A percentile compares a stretch with the other conserved stretches of the same genome.
These are phyloP conservation scores for Pseudogymnoascus sp. DNA, from an alignment of 2,329 filamentous ascomycete genomes.

Conservation along the genomic window DNA sequence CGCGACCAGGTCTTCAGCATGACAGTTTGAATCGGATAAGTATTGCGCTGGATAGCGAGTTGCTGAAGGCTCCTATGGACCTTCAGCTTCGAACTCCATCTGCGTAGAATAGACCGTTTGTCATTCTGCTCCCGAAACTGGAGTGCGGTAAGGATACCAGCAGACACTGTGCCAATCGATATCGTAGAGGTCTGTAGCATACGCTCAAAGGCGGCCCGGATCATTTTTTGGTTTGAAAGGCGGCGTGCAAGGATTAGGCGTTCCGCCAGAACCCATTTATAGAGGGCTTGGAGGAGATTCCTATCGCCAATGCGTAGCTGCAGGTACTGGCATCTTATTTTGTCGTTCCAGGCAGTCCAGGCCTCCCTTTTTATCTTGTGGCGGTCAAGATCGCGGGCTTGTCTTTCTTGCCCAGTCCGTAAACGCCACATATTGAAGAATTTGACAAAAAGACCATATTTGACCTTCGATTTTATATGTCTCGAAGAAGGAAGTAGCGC, in stretches of 20 bases:
- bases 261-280: slow-evolving; percentile 51
- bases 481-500: slow-evolving; percentile 20
- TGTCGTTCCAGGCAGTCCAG: slow-evolving; percentile 55
- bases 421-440: slow-evolving; percentile 42
- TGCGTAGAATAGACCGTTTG: slow-evolving; percentile 17
- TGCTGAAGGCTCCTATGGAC: slow-evolving; percentile 16
- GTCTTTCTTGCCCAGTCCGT: slow-evolving; percentile 33
- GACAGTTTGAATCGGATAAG: slow-evolving; percentile 17
- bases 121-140: slow-evolving; percentile 19
- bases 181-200: slow-evolving; percentile 32
- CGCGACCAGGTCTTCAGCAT: slow-evolving; percentile 18
- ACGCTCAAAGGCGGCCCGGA: slow-evolving; percentile 30
- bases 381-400: slow-evolving; percentile 42
- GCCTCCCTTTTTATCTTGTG: slow-evolving; percentile 45
- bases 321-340: slow-evolving; percentile 44
- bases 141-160: slow-evolving; percentile 20
- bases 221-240: slow-evolving; percentile 32
- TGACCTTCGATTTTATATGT: slow-evolving; percentile 35
- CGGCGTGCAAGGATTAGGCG: slow-evolving; percentile 32
- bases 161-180: slow-evolving; percentile 19
- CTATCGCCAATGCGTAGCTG: slow-evolving; percentile 45
- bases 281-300: slow-evolving; percentile 45
- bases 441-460: slow-evolving; percentile 36
- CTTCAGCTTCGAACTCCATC: slow-evolving; percentile 20
- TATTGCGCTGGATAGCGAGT: slow-evolving; percentile 17